Percentiles rank a stretch among this genome's conserved stretches.
Evolutionary conservation across 2,329 filamentous ascomycete species (phyloP).

Genomic region (Ceratocystis diversiconidia): DNA sequence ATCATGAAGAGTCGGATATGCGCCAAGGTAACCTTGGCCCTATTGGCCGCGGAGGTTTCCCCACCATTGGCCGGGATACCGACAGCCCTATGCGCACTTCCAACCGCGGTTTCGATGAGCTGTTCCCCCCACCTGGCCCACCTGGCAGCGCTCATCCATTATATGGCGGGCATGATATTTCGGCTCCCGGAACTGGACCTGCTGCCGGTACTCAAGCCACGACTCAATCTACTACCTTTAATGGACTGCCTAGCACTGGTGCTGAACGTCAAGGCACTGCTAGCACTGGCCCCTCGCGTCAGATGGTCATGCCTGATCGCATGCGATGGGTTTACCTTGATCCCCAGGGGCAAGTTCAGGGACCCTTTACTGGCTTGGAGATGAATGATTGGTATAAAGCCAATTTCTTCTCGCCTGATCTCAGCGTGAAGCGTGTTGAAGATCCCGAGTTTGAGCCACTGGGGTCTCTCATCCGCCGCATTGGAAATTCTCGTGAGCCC

Average conservation of each 20-base stretch:
- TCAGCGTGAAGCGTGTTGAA: slow-evolving; percentile 89
- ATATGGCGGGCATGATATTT: slow-evolving; percentile 17
- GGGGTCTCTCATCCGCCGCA: slow-evolving; percentile 84
- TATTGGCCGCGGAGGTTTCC: slow-evolving; percentile 50
- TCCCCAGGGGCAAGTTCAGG: slow-evolving; percentile 80
- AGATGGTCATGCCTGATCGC: slow-evolving; percentile 97
- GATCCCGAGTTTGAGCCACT: slow-evolving; percentile 89
- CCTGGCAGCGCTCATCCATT: slow-evolving; percentile 25
- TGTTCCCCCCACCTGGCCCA: slow-evolving; percentile 29
- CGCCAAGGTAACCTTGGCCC: slow-evolving; percentile 52
- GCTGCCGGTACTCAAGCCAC: slow-evolving; percentile 5
- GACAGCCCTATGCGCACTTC: slow-evolving; percentile 44
- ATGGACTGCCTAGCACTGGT: slow-evolving; percentile 19
- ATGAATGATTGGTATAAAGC: slow-evolving; percentile 99
- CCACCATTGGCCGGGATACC: slow-evolving; percentile 38
- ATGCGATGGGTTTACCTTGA: slow-evolving; percentile 99
- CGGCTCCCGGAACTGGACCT: slow-evolving; percentile 21
- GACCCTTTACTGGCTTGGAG: slow-evolving; percentile 88
- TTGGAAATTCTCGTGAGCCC: slow-evolving; percentile 92
- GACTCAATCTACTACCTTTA: slow-evolving; percentile 4
- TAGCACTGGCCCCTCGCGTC: slow-evolving; percentile 56
- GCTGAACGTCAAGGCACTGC: slow-evolving; percentile 29
- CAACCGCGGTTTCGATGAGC: slow-evolving; percentile 42
- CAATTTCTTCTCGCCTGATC: slow-evolving; percentile 88
- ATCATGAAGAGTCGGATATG: slow-evolving; percentile 53